Percentiles rank a stretch among this genome's conserved stretches.
These are phyloP conservation scores for Neofusicoccum sp. DNA, from an alignment of 2,329 filamentous ascomycete species.

Conservation along the genomic window DNA sequence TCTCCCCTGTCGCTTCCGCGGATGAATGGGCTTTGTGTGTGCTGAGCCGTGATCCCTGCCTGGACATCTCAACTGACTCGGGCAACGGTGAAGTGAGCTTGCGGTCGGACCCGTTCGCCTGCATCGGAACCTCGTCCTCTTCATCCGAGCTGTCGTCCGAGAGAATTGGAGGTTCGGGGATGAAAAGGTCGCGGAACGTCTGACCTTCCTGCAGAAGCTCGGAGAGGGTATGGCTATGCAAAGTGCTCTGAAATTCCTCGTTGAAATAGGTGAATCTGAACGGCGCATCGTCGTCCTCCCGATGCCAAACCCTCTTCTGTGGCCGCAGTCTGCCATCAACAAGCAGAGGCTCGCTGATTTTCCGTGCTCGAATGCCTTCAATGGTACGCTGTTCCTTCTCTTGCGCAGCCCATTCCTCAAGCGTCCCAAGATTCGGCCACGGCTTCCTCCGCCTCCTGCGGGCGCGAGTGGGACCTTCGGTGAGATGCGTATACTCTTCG, in stretches of 20 bases:
- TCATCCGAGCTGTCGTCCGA: constrained; percentile 65
- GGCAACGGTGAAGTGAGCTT: constrained; percentile 1
- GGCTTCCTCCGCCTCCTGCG: constrained; percentile 52
- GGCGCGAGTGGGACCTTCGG: constrained; percentile 43
- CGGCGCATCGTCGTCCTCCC: constrained; percentile 82
- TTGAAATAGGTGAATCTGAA: constrained; percentile 99
- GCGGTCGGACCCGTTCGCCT: neutral
- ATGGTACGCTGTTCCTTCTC: constrained; percentile 82
- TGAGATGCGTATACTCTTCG: constrained; percentile 62
- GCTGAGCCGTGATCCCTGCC: constrained; percentile 13
- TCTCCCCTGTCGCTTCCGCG: constrained; percentile 46
- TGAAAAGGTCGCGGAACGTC: constrained; percentile 83
- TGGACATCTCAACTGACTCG: neutral
- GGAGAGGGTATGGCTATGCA: constrained; percentile 93
- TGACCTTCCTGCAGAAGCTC: constrained; percentile 84
- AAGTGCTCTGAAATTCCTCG: constrained; percentile 91
- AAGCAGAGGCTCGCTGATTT: constrained; percentile 88
- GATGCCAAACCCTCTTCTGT: constrained; percentile 75
- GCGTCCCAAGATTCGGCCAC: constrained; percentile 80
- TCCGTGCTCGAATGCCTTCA: constrained; percentile 80
- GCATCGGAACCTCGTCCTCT: constrained; percentile 46
- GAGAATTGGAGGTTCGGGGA: constrained; percentile 68
- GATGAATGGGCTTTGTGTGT: constrained; percentile 31
- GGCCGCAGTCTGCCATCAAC: constrained; percentile 86
- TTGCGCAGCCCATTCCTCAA: constrained; percentile 86